Percentiles rank a stretch among this genome's conserved stretches.
Evolutionary conservation across 1,284 basidiomycete species (phyloP).

Genomic region (Omphalotus olearius): DNA sequence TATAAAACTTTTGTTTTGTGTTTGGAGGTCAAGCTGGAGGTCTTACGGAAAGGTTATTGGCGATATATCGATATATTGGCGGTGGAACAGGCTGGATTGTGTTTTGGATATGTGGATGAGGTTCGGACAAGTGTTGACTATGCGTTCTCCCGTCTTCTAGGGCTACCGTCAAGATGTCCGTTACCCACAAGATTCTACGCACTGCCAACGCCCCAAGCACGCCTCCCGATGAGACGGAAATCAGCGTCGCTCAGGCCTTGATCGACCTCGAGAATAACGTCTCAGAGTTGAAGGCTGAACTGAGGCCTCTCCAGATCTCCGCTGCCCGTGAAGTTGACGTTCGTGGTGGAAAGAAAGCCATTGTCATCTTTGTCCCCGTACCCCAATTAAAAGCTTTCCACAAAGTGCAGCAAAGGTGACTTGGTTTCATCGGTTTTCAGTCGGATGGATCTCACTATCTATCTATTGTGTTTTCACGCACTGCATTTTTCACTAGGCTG

Average conservation of each 20-base stretch:
- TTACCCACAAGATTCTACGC: slow-evolving; percentile 87
- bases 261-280: slow-evolving; percentile 98
- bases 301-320: slow-evolving; percentile 94
- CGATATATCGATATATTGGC: slow-evolving; percentile 22
- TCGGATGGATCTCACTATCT: not conserved
- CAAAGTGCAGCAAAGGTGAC: slow-evolving; percentile 96
- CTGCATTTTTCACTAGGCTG: slow-evolving; percentile 55
- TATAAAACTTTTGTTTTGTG: slow-evolving; percentile 1
- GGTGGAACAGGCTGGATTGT: slow-evolving; percentile 43
- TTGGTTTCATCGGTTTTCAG: slow-evolving; percentile 16
- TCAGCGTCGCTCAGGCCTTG: slow-evolving; percentile 91
- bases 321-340: slow-evolving; percentile 99
- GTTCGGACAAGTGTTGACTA: slow-evolving; percentile 30
- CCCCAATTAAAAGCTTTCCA: slow-evolving; percentile 99
- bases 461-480: slow-evolving; percentile 2
- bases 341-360: slow-evolving; percentile 98
- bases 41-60: slow-evolving; percentile 17
- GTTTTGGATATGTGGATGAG: slow-evolving; percentile 1
- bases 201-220: slow-evolving; percentile 93
- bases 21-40: not conserved
- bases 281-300: slow-evolving; percentile 95
- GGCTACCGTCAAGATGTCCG: slow-evolving; percentile 59
- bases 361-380: slow-evolving; percentile 97
- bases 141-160: slow-evolving; percentile 24
- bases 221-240: slow-evolving; percentile 91